Conservation (phyloP, 345 rosid genomes). For the Citropsis articulata region DNA sequence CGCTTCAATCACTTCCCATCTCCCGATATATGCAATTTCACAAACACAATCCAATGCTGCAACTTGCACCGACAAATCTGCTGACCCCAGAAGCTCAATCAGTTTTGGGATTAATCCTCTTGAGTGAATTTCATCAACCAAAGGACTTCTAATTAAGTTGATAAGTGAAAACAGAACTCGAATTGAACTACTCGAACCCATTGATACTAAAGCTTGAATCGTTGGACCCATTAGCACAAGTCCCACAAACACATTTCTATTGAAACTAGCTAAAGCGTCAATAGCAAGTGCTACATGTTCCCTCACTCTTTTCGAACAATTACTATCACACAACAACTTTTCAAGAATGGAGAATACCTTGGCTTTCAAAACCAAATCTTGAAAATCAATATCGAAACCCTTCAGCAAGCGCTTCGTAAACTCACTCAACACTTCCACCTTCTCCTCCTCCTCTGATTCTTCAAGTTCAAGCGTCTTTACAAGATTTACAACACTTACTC, state of each 20-base stretch:
- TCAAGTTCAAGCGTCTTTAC: slow-evolving; percentile 17
- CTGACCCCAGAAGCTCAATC: slow-evolving; percentile 28
- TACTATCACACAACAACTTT: slow-evolving; percentile 28
- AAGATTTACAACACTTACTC: slow-evolving; percentile 29
- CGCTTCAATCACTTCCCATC: slow-evolving; percentile 48
- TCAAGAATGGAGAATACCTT: slow-evolving; percentile 45
- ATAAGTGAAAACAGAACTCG: slow-evolving; percentile 37
- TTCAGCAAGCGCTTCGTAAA: slow-evolving; percentile 34
- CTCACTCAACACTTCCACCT: slow-evolving; percentile 33
- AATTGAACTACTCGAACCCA: slow-evolving; percentile 37
- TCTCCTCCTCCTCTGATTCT: slow-evolving; percentile 28
- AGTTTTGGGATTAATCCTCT: slow-evolving; percentile 40
- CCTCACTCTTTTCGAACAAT: slow-evolving; percentile 22
- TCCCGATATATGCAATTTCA: slow-evolving; percentile 44
- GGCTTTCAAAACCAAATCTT: slow-evolving; percentile 44
- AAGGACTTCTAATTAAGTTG: slow-evolving; percentile 36
- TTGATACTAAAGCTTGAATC: slow-evolving; percentile 36
- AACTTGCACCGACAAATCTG: slow-evolving; percentile 14
- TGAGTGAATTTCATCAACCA: slow-evolving; percentile 51
- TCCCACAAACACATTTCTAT: slow-evolving; percentile 57
- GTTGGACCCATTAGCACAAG: slow-evolving; percentile 56
- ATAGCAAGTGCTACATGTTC: slow-evolving; percentile 35
- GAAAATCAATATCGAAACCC: slow-evolving; percentile 52
- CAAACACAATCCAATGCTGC: slow-evolving; percentile 40
- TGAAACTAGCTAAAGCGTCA: slow-evolving; percentile 43